Conservation (phyloP, 805 yeast species). For the Wickerhamiella parazyma region DNA sequence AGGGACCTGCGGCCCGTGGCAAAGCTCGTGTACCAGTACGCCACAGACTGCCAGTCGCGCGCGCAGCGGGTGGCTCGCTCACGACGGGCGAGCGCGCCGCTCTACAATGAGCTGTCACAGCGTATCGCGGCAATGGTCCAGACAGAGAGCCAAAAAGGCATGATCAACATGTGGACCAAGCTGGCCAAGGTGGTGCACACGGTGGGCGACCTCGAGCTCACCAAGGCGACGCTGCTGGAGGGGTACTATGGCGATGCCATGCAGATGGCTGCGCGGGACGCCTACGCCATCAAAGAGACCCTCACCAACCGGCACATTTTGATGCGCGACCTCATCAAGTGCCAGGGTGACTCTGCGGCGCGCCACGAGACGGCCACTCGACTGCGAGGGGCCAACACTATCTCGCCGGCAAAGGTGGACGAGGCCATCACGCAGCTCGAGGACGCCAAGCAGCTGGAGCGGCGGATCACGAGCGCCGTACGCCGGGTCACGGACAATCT, state of each 20-base stretch:
- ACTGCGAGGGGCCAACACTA: constrained; percentile 55
- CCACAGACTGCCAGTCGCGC: constrained; percentile 39
- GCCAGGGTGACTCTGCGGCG: constrained; percentile 58
- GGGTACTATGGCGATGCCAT: constrained; percentile 70
- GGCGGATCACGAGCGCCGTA: constrained; percentile 60
- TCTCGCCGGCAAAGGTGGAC: constrained; percentile 79
- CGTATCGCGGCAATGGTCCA: constrained; percentile 19
- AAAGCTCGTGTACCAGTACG: constrained; percentile 52
- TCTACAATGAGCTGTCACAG: constrained; percentile 41
- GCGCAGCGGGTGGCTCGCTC: constrained; percentile 41
- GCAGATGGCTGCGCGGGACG: constrained; percentile 50
- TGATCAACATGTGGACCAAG: constrained; percentile 66
- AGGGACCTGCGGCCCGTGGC: constrained; percentile 79
- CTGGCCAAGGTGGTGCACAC: constrained; percentile 54
- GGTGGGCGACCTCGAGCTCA: constrained; percentile 63
- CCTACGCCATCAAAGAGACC: constrained; percentile 81
- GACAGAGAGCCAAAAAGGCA: constrained; percentile 32
- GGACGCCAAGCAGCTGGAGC: constrained; percentile 62
- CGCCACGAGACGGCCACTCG: constrained; percentile 58
- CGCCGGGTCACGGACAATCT: constrained; percentile 76
- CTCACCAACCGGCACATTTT: constrained; percentile 81
- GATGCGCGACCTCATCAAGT: constrained; percentile 75
- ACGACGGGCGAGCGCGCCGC: constrained; percentile 37
- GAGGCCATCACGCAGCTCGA: constrained; percentile 75
- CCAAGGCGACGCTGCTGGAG: constrained; percentile 56